Percentiles rank a stretch among this genome's conserved stretches.
phyloP scores from a whole-genome alignment of 805 yeast species.

The Saccharomyces jurei region DNA sequence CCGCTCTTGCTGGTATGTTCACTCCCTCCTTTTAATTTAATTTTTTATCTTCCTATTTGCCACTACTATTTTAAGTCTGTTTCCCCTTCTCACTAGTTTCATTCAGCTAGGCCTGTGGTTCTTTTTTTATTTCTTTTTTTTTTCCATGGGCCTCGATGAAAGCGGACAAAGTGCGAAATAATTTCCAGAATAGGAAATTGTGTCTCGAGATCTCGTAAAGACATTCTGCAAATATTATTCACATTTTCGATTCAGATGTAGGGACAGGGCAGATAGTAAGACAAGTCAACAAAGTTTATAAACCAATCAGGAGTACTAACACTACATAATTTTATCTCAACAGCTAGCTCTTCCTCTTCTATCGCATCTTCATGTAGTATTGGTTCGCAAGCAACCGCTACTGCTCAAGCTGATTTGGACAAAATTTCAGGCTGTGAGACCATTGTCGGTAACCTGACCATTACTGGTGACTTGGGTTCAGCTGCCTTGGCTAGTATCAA shows the following conservation, averaged over 20 bases:
- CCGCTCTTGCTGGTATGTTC: conserved; percentile 36
- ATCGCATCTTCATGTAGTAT: conserved; percentile 58
- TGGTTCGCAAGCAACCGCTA: conserved; percentile 55
- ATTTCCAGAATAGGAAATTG: not conserved
- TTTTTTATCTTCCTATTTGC: not conserved
- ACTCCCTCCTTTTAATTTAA: conserved; percentile 1
- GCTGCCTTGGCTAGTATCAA: conserved; percentile 68
- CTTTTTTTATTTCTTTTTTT: not conserved
- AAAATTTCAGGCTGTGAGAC: conserved; percentile 64
- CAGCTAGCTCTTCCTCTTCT: not conserved
- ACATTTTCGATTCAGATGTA: not conserved
- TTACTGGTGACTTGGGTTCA: conserved; percentile 56
- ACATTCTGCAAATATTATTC: not conserved
- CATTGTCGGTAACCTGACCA: conserved; percentile 68
- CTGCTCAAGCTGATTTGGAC: conserved; percentile 75
- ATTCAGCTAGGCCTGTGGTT: too few species aligned
- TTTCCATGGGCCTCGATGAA: not conserved
- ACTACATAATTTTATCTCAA: not conserved
- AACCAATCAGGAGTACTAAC: not conserved
- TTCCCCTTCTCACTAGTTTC: too few species aligned
- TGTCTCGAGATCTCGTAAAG: not conserved
- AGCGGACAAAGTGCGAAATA: not conserved
- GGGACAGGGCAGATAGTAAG: not conserved
- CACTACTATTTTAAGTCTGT: too few species aligned
- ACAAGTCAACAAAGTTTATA: not conserved